These are phyloP conservation scores for Dictyostelium firmibasis DNA, from an alignment of 78 protist species.

Conservation along the genomic window DNA sequence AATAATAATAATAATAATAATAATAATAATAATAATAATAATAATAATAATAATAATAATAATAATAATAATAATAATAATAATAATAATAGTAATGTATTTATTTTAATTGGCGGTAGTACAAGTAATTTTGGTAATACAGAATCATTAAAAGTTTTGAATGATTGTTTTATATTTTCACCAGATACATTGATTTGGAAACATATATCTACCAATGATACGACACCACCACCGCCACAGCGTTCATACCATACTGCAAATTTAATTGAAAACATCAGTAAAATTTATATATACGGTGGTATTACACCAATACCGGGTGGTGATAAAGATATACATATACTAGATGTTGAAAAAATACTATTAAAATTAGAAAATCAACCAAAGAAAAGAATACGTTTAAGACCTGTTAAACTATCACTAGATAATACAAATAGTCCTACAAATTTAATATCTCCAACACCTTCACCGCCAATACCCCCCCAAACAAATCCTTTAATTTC, in stretches of 20 bases:
- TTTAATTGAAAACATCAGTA: neutral
- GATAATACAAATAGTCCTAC: neutral
- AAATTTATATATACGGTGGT: conserved; percentile 44
- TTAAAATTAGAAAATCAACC: conserved; percentile 29
- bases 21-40: conserved; percentile 10
- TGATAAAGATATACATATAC: conserved; percentile 23
- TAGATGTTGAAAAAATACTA: conserved; percentile 44
- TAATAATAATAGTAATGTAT: neutral
- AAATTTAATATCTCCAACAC: neutral
- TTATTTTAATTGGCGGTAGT: conserved; percentile 30
- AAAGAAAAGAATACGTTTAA: conserved; percentile 43
- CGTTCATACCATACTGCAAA: conserved; percentile 25
- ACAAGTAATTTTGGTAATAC: neutral
- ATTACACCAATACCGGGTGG: neutral
- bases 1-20: neutral
- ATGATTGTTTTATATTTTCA: conserved; percentile 31
- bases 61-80: conserved; percentile 7
- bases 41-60: conserved; percentile 7
- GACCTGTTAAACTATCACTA: conserved; percentile 29
- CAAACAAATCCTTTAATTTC: neutral
- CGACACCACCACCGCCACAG: neutral
- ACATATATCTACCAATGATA: conserved; percentile 4
- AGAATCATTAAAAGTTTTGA: conserved; percentile 4
- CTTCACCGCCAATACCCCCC: neutral
- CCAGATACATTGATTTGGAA: conserved; percentile 27